Percentiles rank a stretch among this genome's conserved stretches.
phyloP scores from a whole-genome alignment of 208 protist genomes.

The Herpetomonas tarakana region DNA sequence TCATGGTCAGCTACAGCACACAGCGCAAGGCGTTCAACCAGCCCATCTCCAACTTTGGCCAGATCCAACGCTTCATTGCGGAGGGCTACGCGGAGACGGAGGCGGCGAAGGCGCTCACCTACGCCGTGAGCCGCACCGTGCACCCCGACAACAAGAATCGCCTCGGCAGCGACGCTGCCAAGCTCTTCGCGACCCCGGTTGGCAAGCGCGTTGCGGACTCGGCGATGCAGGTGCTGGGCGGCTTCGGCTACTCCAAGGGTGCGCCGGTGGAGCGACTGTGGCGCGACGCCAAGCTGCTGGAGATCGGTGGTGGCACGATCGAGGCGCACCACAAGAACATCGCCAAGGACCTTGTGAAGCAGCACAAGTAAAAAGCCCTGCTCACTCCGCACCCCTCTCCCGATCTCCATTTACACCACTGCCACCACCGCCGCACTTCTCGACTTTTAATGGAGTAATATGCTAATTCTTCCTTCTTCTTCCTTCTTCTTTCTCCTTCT shows the following conservation, averaged over 20 bases:
- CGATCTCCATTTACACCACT: too few species aligned
- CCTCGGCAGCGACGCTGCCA: conserved; percentile 91
- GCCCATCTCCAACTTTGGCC: conserved; percentile 89
- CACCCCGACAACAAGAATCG: conserved; percentile 60
- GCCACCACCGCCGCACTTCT: not conserved
- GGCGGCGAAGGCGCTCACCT: conserved; percentile 88
- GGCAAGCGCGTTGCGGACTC: conserved; percentile 93
- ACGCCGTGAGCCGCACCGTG: conserved; percentile 76
- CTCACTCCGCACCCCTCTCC: too few species aligned
- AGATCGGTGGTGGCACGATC: conserved; percentile 84
- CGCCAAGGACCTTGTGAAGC: conserved; percentile 59
- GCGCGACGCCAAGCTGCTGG: conserved; percentile 96
- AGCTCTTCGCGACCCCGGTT: conserved; percentile 92
- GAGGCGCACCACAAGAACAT: conserved; percentile 88
- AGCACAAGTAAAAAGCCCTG: conserved; percentile 4
- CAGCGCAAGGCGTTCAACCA: conserved; percentile 91
- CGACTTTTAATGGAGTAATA: not conserved
- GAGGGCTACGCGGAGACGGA: conserved; percentile 92
- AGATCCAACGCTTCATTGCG: conserved; percentile 95
- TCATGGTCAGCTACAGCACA: conserved; percentile 86
- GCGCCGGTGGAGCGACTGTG: conserved; percentile 95
- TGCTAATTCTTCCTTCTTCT: conserved; percentile 1
- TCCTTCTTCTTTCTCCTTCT: conserved; percentile 5
- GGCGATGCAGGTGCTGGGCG: conserved; percentile 94
- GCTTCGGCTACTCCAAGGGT: conserved; percentile 95